phyloP scores from a whole-genome alignment of 108 stramenopile species.

The Nitzschia sp. region DNA sequence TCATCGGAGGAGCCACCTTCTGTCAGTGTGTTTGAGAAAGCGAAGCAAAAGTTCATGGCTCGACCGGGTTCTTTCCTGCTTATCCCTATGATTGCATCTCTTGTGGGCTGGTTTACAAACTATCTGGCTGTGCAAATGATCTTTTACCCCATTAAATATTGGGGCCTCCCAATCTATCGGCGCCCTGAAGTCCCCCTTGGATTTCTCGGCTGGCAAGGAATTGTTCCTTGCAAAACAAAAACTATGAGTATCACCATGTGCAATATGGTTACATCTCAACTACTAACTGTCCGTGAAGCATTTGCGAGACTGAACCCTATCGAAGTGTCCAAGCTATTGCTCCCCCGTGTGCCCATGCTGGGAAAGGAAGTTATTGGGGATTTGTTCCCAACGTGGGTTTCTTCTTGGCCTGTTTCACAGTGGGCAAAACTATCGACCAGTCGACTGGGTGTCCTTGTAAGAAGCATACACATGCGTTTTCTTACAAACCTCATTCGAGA shows the following conservation, averaged over 20 bases:
- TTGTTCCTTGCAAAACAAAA: constrained; percentile 85
- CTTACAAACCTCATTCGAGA: constrained; percentile 56
- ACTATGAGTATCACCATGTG: constrained; percentile 82
- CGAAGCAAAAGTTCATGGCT: constrained; percentile 51
- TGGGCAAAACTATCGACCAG: constrained; percentile 2
- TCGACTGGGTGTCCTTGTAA: constrained; percentile 10
- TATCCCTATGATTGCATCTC: constrained; percentile 87
- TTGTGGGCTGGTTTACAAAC: constrained; percentile 95
- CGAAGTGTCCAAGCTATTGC: constrained; percentile 53
- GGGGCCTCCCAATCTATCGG: constrained; percentile 71
- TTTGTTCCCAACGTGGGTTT: constrained; percentile 31
- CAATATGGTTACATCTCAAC: constrained; percentile 81
- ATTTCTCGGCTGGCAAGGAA: constrained; percentile 86
- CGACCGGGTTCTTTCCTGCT: constrained; percentile 69
- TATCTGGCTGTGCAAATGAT: constrained; percentile 90
- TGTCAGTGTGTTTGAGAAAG: constrained; percentile 13
- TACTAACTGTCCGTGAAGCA: constrained; percentile 75
- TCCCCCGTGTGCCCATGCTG: constrained; percentile 72
- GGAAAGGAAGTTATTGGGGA: constrained; percentile 57
- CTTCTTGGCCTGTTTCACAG: constrained; percentile 17
- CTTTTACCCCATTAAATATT: constrained; percentile 79
- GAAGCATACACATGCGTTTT: constrained; percentile 19
- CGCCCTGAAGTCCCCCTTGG: constrained; percentile 70
- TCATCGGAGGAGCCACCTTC: too few species aligned
- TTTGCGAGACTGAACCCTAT: constrained; percentile 74